Percentiles rank a stretch among this genome's conserved stretches.
Conservation (phyloP, 176 grass and related monocot genomes). For the Oryza australiensis region DNA sequence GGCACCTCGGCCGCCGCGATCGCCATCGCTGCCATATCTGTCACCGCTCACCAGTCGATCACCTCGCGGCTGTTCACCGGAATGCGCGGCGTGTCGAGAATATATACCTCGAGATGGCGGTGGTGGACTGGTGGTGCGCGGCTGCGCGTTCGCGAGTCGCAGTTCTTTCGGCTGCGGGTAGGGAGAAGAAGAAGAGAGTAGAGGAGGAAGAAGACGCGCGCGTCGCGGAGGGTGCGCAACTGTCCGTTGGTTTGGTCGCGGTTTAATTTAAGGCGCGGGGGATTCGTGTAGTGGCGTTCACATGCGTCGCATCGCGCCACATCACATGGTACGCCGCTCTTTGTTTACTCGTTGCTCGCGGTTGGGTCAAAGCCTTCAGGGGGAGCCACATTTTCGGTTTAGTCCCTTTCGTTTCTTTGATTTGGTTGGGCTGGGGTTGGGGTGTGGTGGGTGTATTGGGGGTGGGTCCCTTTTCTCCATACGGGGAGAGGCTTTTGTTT, state of each 20-base stretch:
- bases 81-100: slow-evolving; percentile 30
- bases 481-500: neutral
- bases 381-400: neutral
- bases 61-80: neutral
- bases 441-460: too few relatives aligned
- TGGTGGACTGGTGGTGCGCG: slow-evolving; percentile 1
- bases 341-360: slow-evolving; percentile 32
- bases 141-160: neutral
- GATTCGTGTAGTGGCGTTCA: slow-evolving; percentile 33
- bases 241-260: slow-evolving; percentile 17
- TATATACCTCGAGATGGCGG: neutral
- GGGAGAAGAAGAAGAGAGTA: neutral
- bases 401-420: neutral
- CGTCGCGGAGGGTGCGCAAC: slow-evolving; percentile 8
- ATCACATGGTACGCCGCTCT: slow-evolving; percentile 17
- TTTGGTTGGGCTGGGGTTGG: too few relatives aligned
- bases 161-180: neutral
- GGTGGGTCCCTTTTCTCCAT: neutral
- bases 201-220: neutral
- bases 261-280: slow-evolving; percentile 34
- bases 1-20: slow-evolving; percentile 54
- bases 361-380: slow-evolving; percentile 16
- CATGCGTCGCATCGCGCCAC: slow-evolving; percentile 25
- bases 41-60: neutral
- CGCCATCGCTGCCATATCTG: slow-evolving; percentile 27